A percentile compares a stretch with the other conserved stretches of the same genome.
Conservation (phyloP, 23 red algal genomes). For the Gracilaria domingensis region DNA sequence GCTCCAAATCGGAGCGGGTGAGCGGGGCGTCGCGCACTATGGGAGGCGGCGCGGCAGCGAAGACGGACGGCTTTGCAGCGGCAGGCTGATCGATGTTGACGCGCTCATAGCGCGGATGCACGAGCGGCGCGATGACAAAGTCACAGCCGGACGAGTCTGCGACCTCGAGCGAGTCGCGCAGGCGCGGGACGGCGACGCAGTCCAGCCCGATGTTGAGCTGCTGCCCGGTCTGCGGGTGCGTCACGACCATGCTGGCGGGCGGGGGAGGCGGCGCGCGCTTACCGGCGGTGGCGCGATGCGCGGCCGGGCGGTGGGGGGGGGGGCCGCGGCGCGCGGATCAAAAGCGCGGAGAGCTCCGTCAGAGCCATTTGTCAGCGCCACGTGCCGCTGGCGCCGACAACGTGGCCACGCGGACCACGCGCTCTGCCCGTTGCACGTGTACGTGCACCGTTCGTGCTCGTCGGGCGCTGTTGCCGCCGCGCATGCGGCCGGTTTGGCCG, state of each 20-base stretch:
- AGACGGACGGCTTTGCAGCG: slow-evolving; percentile 22
- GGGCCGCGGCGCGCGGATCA: background rate
- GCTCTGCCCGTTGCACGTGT: too few species aligned
- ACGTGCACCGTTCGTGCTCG: background rate
- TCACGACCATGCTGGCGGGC: slow-evolving; percentile 76
- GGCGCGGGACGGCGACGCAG: slow-evolving; percentile 66
- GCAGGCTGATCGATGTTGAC: slow-evolving; percentile 17
- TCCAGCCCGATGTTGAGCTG: slow-evolving; percentile 87
- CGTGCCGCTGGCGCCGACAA: background rate
- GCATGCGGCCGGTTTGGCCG: too few species aligned
- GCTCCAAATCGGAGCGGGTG: slow-evolving; percentile 86
- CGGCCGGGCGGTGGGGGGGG: background rate
- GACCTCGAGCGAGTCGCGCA: slow-evolving; percentile 63
- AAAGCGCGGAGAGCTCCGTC: background rate
- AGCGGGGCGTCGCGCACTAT: slow-evolving; percentile 80
- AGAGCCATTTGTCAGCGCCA: background rate
- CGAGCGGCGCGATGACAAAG: slow-evolving; percentile 79
- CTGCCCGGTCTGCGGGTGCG: slow-evolving; percentile 81
- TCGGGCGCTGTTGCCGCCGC: background rate
- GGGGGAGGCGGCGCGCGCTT: background rate
- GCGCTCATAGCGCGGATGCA: slow-evolving; percentile 82
- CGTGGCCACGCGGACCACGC: background rate
- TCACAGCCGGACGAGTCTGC: slow-evolving; percentile 75
- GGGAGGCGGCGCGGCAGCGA: slow-evolving; percentile 28
- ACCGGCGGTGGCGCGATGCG: background rate